phyloP scores from a whole-genome alignment of 2,329 filamentous ascomycete species.

The Magnaporthales sp. region DNA sequence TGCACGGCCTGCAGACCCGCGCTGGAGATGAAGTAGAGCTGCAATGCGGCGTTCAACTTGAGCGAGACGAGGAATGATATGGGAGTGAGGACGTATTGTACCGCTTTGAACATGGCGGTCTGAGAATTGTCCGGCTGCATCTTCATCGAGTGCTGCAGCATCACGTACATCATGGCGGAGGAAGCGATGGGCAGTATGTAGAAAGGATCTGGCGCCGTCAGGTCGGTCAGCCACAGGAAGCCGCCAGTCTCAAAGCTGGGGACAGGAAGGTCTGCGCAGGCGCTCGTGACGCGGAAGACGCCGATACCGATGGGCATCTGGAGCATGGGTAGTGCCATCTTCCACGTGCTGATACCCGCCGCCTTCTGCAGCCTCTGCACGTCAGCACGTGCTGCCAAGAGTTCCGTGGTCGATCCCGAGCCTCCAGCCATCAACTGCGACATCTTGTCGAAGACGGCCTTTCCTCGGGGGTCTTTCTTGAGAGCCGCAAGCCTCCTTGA shows the following conservation, averaged over 20 bases:
- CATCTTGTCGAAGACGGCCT: conserved; percentile 40
- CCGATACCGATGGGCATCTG: conserved; percentile 66
- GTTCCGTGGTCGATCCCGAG: not conserved
- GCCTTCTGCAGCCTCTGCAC: conserved; percentile 40
- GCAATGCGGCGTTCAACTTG: conserved; percentile 38
- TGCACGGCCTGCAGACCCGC: conserved; percentile 30
- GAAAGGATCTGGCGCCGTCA: conserved; percentile 69
- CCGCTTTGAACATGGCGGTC: conserved; percentile 19
- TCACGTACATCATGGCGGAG: conserved; percentile 19
- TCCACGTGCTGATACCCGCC: conserved; percentile 43
- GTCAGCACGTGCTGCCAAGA: conserved; percentile 10
- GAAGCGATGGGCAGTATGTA: conserved; percentile 63
- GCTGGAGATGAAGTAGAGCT: conserved; percentile 51
- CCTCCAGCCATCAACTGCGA: conserved; percentile 5
- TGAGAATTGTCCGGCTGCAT: conserved; percentile 23
- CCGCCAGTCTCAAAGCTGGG: conserved; percentile 67
- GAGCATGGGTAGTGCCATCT: conserved; percentile 45
- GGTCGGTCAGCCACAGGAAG: conserved; percentile 68
- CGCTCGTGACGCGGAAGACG: conserved; percentile 67
- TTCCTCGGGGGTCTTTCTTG: conserved; percentile 35
- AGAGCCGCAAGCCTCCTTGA: conserved; percentile 46
- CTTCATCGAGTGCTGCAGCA: conserved; percentile 19
- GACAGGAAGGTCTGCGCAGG: conserved; percentile 71
- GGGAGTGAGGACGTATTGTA: conserved; percentile 26
- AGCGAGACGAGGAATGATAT: conserved; percentile 33